Percentiles rank a stretch among this genome's conserved stretches.
These are phyloP conservation scores for Coemansia umbellata DNA, from an alignment of 192 early-diverging fungal genomes.

Conservation along the genomic window DNA sequence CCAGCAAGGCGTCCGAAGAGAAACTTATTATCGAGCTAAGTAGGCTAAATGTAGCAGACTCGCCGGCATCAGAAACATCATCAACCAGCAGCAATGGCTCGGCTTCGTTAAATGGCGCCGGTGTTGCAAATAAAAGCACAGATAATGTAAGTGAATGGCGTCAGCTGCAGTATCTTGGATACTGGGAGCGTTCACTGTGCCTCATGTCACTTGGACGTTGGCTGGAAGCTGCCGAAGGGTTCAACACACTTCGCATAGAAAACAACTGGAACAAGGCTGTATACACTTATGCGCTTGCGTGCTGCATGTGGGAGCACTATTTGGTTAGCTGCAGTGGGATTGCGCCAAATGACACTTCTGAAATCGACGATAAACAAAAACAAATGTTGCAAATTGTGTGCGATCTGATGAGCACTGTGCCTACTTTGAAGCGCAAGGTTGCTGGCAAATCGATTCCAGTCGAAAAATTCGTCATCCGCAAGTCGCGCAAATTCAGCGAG, in stretches of 20 bases:
- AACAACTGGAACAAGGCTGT: constrained; percentile 83
- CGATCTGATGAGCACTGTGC: constrained; percentile 65
- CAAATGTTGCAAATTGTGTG: constrained; percentile 50
- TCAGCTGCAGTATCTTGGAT: constrained; percentile 74
- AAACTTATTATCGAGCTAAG: constrained; percentile 11
- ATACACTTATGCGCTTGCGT: constrained; percentile 70
- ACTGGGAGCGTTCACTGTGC: constrained; percentile 75
- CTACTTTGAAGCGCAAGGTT: constrained; percentile 65
- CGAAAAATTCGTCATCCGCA: constrained; percentile 86
- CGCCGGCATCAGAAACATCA: not conserved
- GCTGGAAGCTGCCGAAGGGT: constrained; percentile 56
- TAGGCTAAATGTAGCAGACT: constrained; percentile 54
- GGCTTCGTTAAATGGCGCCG: not conserved
- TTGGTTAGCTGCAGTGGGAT: constrained; percentile 6
- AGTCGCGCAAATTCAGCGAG: constrained; percentile 66
- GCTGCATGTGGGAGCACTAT: constrained; percentile 58
- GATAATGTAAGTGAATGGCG: constrained; percentile 54
- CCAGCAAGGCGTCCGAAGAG: constrained; percentile 1
- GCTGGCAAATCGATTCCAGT: constrained; percentile 83
- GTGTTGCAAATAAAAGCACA: not conserved
- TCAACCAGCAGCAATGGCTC: not conserved
- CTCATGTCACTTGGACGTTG: constrained; percentile 62
- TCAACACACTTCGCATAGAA: constrained; percentile 64
- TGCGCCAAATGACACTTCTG: not conserved
- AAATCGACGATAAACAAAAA: constrained; percentile 14